A percentile compares a stretch with the other conserved stretches of the same genome.
Conservation (phyloP, 768 basidiomycete genomes). For the Rhodotorula taiwanensis region DNA sequence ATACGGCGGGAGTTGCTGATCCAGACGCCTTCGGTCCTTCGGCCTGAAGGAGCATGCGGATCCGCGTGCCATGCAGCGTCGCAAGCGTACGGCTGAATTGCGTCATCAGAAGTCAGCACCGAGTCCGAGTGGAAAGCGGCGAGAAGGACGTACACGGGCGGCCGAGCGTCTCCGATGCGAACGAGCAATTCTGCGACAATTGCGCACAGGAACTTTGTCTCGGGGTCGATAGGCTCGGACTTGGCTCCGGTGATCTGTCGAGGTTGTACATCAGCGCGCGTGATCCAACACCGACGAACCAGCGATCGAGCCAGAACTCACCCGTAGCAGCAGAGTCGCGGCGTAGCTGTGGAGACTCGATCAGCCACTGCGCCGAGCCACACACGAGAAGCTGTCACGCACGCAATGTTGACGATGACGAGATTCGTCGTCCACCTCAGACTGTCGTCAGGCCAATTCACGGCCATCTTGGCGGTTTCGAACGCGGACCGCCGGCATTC, state of each 20-base stretch:
- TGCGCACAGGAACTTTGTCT: slow-evolving; percentile 6
- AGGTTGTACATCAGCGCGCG: too few relatives aligned
- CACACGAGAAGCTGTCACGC: neutral
- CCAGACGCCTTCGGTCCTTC: slow-evolving; percentile 3
- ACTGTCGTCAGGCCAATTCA: slow-evolving; percentile 5
- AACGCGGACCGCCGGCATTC: slow-evolving; percentile 14
- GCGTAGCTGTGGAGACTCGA: slow-evolving; percentile 6
- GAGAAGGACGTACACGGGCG: slow-evolving; percentile 2
- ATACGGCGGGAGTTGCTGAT: too few relatives aligned
- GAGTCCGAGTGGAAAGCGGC: neutral
- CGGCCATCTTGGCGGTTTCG: slow-evolving; percentile 15
- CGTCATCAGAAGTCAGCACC: neutral
- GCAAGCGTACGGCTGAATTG: slow-evolving; percentile 25
- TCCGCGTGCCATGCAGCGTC: slow-evolving; percentile 30
- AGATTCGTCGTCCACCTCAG: slow-evolving; percentile 8
- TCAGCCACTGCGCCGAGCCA: neutral
- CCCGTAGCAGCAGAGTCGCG: slow-evolving; percentile 19
- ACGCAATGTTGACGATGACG: slow-evolving; percentile 25
- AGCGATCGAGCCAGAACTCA: neutral
- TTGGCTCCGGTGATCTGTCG: slow-evolving; percentile 1
- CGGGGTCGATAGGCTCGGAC: neutral
- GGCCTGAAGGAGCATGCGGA: slow-evolving; percentile 12
- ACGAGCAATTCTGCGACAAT: slow-evolving; percentile 5
- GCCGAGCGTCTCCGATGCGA: slow-evolving; percentile 6
- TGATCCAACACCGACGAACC: too few relatives aligned